These are phyloP conservation scores for Saccharomyces hybrid DNA, from an alignment of 1,139 yeast genomes.

Conservation along the genomic window DNA sequence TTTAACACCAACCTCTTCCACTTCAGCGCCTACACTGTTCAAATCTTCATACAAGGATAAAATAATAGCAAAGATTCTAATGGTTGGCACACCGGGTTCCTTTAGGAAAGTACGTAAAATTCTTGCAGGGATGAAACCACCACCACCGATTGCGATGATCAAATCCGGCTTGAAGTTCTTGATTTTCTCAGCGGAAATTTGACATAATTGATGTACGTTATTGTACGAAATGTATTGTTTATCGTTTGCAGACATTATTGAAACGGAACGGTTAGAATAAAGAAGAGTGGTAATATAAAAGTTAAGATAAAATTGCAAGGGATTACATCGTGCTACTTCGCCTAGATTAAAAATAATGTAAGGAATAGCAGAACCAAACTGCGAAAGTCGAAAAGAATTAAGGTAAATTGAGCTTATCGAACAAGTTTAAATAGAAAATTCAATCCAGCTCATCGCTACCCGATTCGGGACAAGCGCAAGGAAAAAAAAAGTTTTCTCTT, in stretches of 20 bases:
- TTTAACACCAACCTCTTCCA: conserved; percentile 48
- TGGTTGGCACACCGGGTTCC: conserved; percentile 48
- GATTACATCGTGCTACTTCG: neutral
- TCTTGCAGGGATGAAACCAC: conserved; percentile 63
- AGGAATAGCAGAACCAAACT: too few species aligned
- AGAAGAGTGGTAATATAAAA: conserved; percentile 1
- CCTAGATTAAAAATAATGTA: neutral
- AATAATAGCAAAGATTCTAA: conserved; percentile 60
- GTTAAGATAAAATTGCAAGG: neutral
- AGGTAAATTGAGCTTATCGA: neutral
- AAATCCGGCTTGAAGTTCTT: conserved; percentile 46
- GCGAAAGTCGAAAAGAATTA: neutral
- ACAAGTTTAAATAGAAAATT: neutral
- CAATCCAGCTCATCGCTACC: neutral
- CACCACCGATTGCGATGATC: conserved; percentile 63
- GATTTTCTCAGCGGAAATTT: conserved; percentile 44
- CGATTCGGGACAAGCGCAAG: neutral
- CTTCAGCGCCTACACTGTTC: conserved; percentile 38
- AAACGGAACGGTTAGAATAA: neutral
- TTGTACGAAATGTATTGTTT: conserved; percentile 56
- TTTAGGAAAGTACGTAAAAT: conserved; percentile 54
- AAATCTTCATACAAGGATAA: conserved; percentile 54
- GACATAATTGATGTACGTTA: conserved; percentile 54
- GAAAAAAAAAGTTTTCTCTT: too few species aligned
- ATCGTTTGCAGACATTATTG: conserved; percentile 30